Evolutionary conservation across 1,139 yeast species (phyloP), one percentile per base, ranked within the genome.

Genomic region (Blastobotrys apis): DNA sequence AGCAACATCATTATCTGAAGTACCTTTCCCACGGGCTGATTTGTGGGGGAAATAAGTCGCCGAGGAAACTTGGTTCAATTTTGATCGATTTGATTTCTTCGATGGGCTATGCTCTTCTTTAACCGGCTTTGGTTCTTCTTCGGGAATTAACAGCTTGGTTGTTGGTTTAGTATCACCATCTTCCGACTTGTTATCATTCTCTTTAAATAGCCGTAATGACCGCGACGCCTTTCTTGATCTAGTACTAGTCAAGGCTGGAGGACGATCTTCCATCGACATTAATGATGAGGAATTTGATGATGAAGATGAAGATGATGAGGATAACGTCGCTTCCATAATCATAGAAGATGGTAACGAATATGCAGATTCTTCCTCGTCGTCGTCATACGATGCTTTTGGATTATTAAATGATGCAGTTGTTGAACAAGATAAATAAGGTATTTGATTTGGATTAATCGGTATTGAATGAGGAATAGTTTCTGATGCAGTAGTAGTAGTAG

Each of bases 1-100:
- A 6, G 3, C 9, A 6, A 23, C 26, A n/a, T n/a, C n/a, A n/a
- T n/a, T n/a, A n/a, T n/a, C n/a, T n/a, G n/a, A n/a, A n/a, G n/a
- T n/a, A n/a, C n/a, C n/a, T n/a, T n/a, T n/a, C n/a, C n/a, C n/a
- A n/a, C n/a, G n/a, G n/a, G 26, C 16, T 19, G 71, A 57, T 56
- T 68, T 74, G 57, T 81, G 86, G 2, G 86, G 86, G 46, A 78
- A 73, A 56, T 80, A 81, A 0, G 84, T 79, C 0, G 86, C 86
- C 2, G 82, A 76, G 1, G 84, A 75, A 0, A 79, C 76, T 21
- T 56, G 55, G 23, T 52, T 45, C 36, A 43, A 36, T 38, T 44
- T 41, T n/a, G 44, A 12, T 40, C 43, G 33, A 32, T 20, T 39
- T 15, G 47, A 25, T 33, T 33, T 42, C 23, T 26, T 31, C 4